Percentiles rank a stretch among this genome's conserved stretches.
Evolutionary conservation across 345 rosid genomes (phyloP).

Genomic region (Citrus medica): DNA sequence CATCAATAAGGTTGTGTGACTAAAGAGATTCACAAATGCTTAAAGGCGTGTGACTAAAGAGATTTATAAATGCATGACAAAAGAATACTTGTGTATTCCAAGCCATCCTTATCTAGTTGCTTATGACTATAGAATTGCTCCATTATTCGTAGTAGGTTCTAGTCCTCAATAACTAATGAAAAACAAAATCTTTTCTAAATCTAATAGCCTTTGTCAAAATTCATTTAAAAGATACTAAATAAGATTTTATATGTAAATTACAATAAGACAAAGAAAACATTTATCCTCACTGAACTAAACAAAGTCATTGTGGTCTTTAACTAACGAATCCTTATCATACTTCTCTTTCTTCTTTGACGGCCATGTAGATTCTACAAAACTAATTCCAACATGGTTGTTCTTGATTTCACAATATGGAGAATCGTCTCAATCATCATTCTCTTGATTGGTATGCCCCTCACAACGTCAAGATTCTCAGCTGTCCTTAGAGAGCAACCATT

Average conservation of each 20-base stretch:
- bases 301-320: conserved; percentile 94
- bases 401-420: conserved; percentile 96
- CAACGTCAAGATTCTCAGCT: conserved; percentile 74
- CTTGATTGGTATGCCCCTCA: conserved; percentile 66
- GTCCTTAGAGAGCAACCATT: conserved; percentile 89
- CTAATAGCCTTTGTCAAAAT: background rate
- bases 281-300: conserved; percentile 71
- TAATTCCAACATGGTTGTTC: conserved; percentile 77
- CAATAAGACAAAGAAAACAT: background rate
- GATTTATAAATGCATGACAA: background rate
- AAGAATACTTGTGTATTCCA: background rate
- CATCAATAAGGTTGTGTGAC: no score
- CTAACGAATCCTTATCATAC: conserved; percentile 63
- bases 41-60: background rate
- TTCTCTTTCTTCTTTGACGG: conserved; percentile 94
- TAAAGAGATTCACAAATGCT: no score
- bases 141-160: background rate
- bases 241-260: background rate
- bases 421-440: conserved; percentile 98
- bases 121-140: background rate
- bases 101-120: background rate
- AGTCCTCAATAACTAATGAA: background rate
- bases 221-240: background rate
- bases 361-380: conserved; percentile 63
- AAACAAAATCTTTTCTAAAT: background rate